A percentile compares a stretch with the other conserved stretches of the same genome.
Conservation (phyloP, 306 rosid genomes). For the Rosa lucieae region DNA sequence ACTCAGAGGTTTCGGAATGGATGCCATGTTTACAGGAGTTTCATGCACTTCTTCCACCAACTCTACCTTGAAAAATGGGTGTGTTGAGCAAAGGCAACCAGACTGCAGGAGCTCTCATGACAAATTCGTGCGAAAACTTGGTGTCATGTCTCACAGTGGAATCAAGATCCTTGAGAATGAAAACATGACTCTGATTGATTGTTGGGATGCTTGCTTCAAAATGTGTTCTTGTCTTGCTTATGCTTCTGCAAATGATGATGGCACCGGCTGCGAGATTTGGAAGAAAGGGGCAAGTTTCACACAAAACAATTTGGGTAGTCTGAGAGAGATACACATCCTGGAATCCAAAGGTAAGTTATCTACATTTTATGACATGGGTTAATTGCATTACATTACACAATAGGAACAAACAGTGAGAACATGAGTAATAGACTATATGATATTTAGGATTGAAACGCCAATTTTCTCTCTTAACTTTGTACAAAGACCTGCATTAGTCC, state of each 20-base stretch:
- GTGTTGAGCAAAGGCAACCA: slow-evolving; percentile 17
- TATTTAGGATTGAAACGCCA: background rate
- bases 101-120: slow-evolving; percentile 4
- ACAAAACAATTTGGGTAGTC: background rate
- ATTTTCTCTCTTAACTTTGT: background rate
- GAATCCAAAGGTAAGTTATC: background rate
- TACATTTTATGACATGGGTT: background rate
- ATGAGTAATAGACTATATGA: background rate
- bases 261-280: slow-evolving; percentile 32
- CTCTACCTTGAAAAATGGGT: slow-evolving; percentile 16
- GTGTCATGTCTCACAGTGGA: slow-evolving; percentile 13
- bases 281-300: slow-evolving; percentile 5
- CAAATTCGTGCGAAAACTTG: slow-evolving; percentile 4
- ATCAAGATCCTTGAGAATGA: slow-evolving; percentile 5
- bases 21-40: slow-evolving; percentile 2
- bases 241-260: slow-evolving; percentile 17
- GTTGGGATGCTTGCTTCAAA: slow-evolving; percentile 15
- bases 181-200: slow-evolving; percentile 21
- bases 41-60: slow-evolving; percentile 10
- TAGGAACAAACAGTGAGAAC: background rate
- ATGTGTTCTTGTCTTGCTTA: slow-evolving; percentile 26
- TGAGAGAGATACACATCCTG: background rate
- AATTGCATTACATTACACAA: background rate
- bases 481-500: background rate
- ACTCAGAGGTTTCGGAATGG: slow-evolving; percentile 6